Evolutionary conservation across 73 alveolate species (phyloP), one percentile per base, ranked within the genome.

Genomic region (Paramecium biaurelia): DNA sequence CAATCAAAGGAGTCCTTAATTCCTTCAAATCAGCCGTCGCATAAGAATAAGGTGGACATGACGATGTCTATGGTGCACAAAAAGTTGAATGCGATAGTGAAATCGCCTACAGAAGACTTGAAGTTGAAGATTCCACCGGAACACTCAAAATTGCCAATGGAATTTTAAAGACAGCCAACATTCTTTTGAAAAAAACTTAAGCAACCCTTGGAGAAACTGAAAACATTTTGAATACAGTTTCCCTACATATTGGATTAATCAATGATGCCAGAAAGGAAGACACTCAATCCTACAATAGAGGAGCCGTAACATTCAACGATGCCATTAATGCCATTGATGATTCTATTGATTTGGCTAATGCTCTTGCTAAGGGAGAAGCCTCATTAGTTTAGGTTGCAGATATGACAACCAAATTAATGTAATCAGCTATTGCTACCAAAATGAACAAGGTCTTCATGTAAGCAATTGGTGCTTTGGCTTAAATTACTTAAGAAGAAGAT

Each of bases 291-390:
- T 72, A 72, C 32, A 72, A 72, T 47, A 72, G 67, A 72, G 86
- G 58, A 15, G 86, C 86, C 15, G 86, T 72, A n/a, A 9, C 86
- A 12, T 72, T 72, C 41, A 72, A 72, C 8, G 86, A 72, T 35
- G 86, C 86, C 32, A 72, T 72, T 41, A 72, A 72, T 42, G 30
- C 86, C 32, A 35, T 72, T 24, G 86, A 72, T 72, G 86, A 72
- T 37, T 72, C 86, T 0, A 30, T 72, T 42, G 86, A 72, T 37
- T 15, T 72, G 5, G 86, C 24, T 72, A 42, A 49, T 14, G 56
- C 53, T 0, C 35, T 63, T 14, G 43, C 38, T 11, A 63, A 30
- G 9, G 86, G 86, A 9, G 21, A 35, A 18, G 86, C 86, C 1
- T 32, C 59, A 2, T 72, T 72, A n/a, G 86, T 35, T 18, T 72